Conservation (phyloP, 345 rosid species). For the Eucalyptus polybractea region DNA sequence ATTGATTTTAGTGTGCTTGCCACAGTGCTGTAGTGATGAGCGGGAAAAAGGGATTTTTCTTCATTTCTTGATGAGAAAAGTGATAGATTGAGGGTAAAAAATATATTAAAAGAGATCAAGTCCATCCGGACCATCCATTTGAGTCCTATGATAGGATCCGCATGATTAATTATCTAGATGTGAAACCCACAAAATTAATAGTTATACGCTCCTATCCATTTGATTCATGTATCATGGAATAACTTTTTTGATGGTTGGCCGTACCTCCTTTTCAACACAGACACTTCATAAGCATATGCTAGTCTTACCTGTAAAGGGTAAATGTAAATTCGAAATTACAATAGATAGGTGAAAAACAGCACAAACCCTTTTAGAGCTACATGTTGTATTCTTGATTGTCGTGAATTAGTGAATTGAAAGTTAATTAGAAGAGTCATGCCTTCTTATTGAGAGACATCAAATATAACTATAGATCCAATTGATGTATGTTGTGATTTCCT, state of each 20-base stretch:
- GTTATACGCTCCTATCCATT: fast-evolving
- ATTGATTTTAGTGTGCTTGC: neutral
- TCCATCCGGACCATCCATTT: neutral
- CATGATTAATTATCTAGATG: neutral
- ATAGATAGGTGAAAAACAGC: neutral
- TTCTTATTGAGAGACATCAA: neutral
- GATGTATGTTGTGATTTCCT: neutral
- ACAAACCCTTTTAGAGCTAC: neutral
- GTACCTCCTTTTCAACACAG: fast-evolving
- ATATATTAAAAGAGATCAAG: neutral
- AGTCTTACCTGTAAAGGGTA: neutral
- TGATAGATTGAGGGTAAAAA: neutral
- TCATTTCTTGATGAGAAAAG: neutral
- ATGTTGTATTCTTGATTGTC: neutral
- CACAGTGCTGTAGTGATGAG: neutral
- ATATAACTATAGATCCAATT: neutral
- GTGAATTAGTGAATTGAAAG: neutral
- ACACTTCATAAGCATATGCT: neutral
- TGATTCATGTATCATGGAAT: fast-evolving
- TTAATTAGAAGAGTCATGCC: neutral
- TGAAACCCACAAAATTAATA: neutral
- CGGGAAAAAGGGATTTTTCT: neutral
- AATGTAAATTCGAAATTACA: neutral
- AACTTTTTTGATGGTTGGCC: neutral
- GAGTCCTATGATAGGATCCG: fast-evolving